Evolutionary conservation across 495 filamentous ascomycete genomes (phyloP).

Genomic region (Daldinia bambusicola): DNA sequence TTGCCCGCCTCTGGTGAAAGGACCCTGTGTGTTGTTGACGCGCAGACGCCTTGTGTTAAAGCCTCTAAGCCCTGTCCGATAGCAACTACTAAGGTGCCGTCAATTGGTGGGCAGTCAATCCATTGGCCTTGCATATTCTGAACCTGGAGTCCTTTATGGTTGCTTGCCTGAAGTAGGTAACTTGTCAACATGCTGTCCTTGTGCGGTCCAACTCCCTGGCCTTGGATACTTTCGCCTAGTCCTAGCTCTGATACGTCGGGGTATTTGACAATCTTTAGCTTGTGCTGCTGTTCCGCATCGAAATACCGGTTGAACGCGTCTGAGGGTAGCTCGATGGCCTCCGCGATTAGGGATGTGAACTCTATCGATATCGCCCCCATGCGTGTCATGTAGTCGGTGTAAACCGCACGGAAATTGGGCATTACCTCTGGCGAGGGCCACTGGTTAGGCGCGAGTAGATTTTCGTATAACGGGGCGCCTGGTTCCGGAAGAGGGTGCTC

Average conservation of each 20-base stretch:
- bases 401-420: constrained; percentile 75
- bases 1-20: constrained; percentile 68
- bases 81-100: constrained; percentile 80
- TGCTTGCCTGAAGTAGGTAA: constrained; percentile 87
- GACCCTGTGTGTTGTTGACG: constrained; percentile 87
- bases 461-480: constrained; percentile 76
- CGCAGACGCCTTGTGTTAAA: constrained; percentile 87
- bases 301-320: constrained; percentile 85
- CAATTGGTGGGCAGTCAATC: constrained; percentile 77
- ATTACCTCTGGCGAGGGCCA: constrained; percentile 79
- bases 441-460: constrained; percentile 87
- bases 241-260: constrained; percentile 67
- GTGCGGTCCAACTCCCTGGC: constrained; percentile 88
- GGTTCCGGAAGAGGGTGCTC: constrained; percentile 73
- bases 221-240: constrained; percentile 52
- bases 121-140: constrained; percentile 85
- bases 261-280: constrained; percentile 93
- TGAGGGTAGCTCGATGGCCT: constrained; percentile 79
- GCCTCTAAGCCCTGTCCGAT: constrained; percentile 95
- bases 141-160: constrained; percentile 84
- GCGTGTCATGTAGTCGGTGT: constrained; percentile 76
- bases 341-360: constrained; percentile 87
- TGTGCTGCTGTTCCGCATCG: constrained; percentile 81
- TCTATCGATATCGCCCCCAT: constrained; percentile 76
- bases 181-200: constrained; percentile 91